Evolutionary conservation across 1,284 basidiomycete genomes (phyloP).

Genomic region (Amylostereum areolatum): DNA sequence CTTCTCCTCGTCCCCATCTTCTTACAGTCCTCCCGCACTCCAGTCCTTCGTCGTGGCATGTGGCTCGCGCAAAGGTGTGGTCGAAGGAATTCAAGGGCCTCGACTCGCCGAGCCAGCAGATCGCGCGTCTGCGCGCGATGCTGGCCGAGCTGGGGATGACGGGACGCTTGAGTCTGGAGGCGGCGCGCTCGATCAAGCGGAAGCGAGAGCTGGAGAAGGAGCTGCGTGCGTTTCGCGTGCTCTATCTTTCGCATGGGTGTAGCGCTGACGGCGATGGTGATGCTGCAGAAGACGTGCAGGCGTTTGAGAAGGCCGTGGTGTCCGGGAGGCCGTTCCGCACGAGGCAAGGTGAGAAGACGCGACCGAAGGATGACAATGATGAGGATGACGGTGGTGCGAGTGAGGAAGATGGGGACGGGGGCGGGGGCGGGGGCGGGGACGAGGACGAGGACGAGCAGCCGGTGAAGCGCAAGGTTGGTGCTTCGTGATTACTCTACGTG

Average conservation of each 20-base stretch:
- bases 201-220: constrained; percentile 75
- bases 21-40: background rate
- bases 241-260: background rate
- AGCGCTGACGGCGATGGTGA: constrained; percentile 1
- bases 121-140: constrained; percentile 57
- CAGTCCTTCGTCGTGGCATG: constrained; percentile 72
- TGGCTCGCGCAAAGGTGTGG: constrained; percentile 78
- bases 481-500: background rate
- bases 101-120: constrained; percentile 57
- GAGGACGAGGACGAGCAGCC: constrained; percentile 26
- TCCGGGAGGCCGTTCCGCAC: constrained; percentile 15
- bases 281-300: constrained; percentile 56
- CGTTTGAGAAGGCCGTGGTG: constrained; percentile 38
- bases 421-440: constrained; percentile 10
- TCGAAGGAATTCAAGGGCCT: constrained; percentile 66
- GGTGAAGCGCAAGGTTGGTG: background rate
- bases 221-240: constrained; percentile 48
- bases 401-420: constrained; percentile 12
- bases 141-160: constrained; percentile 74
- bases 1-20: background rate
- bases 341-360: too few relatives aligned
- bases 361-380: background rate
- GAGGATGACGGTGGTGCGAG: constrained; percentile 10
- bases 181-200: constrained; percentile 69
- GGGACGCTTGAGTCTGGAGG: constrained; percentile 69